A percentile compares a stretch with the other conserved stretches of the same genome.
These are phyloP conservation scores for Calycina marina DNA, from an alignment of 2,329 filamentous ascomycete species.

Conservation along the genomic window DNA sequence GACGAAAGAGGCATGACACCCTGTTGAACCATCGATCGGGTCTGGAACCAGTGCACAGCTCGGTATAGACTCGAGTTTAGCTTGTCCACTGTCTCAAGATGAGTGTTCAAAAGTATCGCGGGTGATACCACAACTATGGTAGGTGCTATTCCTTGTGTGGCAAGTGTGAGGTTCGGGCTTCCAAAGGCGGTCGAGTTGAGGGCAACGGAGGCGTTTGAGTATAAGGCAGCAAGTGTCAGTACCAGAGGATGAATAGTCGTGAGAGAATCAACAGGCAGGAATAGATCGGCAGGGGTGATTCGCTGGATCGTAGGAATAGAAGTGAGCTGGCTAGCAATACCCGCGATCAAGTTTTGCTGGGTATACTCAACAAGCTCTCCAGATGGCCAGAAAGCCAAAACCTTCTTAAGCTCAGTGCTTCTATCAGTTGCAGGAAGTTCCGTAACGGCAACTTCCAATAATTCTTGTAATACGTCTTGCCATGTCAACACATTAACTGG, in stretches of 20 bases:
- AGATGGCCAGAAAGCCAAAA: constrained; percentile 54
- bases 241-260: constrained; percentile 66
- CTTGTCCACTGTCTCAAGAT: constrained; percentile 43
- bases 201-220: constrained; percentile 69
- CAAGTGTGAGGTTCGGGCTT: constrained; percentile 55
- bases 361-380: constrained; percentile 69
- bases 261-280: constrained; percentile 73
- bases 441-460: constrained; percentile 38
- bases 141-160: constrained; percentile 60
- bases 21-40: constrained; percentile 49
- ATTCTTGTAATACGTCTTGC: constrained; percentile 74
- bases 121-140: constrained; percentile 73
- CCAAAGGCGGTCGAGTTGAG: constrained; percentile 76
- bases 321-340: constrained; percentile 61
- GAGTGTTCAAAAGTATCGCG: constrained; percentile 53
- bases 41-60: constrained; percentile 57
- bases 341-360: constrained; percentile 76
- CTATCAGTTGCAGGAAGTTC: constrained; percentile 51
- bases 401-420: constrained; percentile 34
- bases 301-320: constrained; percentile 63
- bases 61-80: constrained; percentile 49
- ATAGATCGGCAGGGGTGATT: constrained; percentile 59
- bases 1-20: constrained; percentile 61
- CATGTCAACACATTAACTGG: constrained; percentile 76
- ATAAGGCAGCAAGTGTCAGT: constrained; percentile 70